phyloP scores from a whole-genome alignment of 2,329 filamentous ascomycete species.

The Diplodia intermedia region DNA sequence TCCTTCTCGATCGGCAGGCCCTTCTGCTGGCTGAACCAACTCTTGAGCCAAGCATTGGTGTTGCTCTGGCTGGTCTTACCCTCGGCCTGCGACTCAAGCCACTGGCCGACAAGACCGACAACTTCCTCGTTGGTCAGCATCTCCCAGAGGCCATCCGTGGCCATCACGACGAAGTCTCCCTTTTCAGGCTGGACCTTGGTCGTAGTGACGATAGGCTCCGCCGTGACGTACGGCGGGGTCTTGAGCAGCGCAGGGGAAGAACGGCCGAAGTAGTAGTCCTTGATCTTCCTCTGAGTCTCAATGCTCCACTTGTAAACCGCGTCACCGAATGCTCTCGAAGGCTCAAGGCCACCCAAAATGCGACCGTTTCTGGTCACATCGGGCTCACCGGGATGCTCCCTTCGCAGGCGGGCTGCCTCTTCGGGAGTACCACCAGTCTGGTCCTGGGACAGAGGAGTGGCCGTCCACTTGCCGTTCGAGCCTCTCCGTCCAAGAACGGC shows the following conservation, averaged over 20 bases:
- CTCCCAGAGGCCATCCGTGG: constrained; percentile 97
- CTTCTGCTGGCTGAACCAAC: constrained; percentile 68
- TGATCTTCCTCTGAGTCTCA: constrained; percentile 82
- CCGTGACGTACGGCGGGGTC: constrained; percentile 96
- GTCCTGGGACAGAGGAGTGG: constrained; percentile 86
- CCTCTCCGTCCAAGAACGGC: constrained; percentile 86
- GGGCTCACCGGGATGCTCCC: constrained; percentile 87
- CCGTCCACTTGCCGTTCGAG: constrained; percentile 85
- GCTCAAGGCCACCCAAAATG: constrained; percentile 89
- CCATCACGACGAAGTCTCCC: constrained; percentile 94
- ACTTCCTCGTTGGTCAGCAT: constrained; percentile 99
- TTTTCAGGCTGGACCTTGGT: constrained; percentile 88
- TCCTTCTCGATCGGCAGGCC: constrained; percentile 77
- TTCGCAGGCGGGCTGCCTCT: constrained; percentile 81
- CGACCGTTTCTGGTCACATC: constrained; percentile 87
- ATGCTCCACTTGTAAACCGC: constrained; percentile 95
- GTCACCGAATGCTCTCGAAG: constrained; percentile 93
- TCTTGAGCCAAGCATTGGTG: constrained; percentile 68
- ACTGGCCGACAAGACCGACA: constrained; percentile 92
- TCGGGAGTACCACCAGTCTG: constrained; percentile 90
- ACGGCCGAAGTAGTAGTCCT: constrained; percentile 85
- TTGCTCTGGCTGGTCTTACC: constrained; percentile 44
- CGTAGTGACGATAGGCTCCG: constrained; percentile 91
- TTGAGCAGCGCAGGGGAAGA: constrained; percentile 77
- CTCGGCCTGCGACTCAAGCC: constrained; percentile 79